Conservation (phyloP, 176 grass and related monocot species). For the Aegilops longissima region DNA sequence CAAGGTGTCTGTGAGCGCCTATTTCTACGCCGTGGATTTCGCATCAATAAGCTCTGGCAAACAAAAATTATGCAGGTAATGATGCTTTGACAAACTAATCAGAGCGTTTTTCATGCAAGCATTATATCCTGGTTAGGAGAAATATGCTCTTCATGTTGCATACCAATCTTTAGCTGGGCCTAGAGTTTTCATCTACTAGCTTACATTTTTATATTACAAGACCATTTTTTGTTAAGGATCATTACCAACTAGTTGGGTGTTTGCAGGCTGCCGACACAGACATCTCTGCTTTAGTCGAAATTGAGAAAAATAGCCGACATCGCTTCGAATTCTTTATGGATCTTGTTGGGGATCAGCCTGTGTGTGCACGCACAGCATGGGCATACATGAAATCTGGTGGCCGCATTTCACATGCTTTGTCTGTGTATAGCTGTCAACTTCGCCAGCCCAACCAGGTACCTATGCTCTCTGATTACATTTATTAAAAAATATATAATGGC, state of each 20-base stretch:
- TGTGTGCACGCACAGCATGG: conserved; percentile 95
- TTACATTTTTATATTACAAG: conserved; percentile 4
- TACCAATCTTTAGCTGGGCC: neutral
- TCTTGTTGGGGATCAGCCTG: conserved; percentile 92
- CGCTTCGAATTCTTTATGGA: conserved; percentile 99
- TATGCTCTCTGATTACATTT: conserved; percentile 21
- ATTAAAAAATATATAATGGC: neutral
- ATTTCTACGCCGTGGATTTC: conserved; percentile 87
- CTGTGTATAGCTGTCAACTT: conserved; percentile 97
- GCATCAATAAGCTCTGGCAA: conserved; percentile 94
- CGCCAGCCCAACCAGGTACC: conserved; percentile 90
- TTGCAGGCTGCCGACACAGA: conserved; percentile 95
- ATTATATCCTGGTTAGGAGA: conserved; percentile 3
- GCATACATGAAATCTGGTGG: conserved; percentile 96
- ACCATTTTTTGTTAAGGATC: neutral
- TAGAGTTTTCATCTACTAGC: conserved; percentile 18
- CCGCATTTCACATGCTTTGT: conserved; percentile 92
- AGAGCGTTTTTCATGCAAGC: neutral
- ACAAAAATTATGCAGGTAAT: conserved; percentile 98
- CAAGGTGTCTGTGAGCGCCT: conserved; percentile 91
- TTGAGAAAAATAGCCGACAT: conserved; percentile 97
- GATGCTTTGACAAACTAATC: neutral
- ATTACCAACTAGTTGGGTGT: conserved; percentile 32
- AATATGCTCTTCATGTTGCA: neutral
- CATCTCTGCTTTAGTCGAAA: conserved; percentile 97